Percentiles rank a stretch among this genome's conserved stretches.
These are phyloP conservation scores for Comarum palustre DNA, from an alignment of 306 rosid genomes.

Conservation along the genomic window DNA sequence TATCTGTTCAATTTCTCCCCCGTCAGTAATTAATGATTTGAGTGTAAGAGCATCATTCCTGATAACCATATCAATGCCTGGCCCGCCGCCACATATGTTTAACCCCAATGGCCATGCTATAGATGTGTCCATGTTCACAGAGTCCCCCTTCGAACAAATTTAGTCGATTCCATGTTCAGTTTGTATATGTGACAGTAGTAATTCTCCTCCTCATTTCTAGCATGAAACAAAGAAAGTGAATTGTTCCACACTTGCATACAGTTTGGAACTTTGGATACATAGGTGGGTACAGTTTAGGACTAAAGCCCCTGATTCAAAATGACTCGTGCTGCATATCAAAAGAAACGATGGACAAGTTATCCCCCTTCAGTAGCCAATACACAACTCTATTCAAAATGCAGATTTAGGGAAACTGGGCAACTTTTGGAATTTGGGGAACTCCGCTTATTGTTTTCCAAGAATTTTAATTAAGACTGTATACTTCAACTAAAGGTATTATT, in stretches of 20 bases:
- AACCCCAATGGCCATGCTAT: neutral
- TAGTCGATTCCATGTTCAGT: neutral
- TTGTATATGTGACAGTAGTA: neutral
- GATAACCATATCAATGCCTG: neutral
- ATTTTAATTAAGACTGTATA: neutral
- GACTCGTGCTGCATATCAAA: neutral
- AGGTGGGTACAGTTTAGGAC: neutral
- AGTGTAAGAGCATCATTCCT: neutral
- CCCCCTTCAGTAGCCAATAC: neutral
- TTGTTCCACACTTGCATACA: conserved; percentile 1
- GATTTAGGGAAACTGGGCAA: neutral
- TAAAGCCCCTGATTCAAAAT: neutral
- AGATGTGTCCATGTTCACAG: neutral
- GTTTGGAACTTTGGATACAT: neutral
- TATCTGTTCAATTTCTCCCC: neutral
- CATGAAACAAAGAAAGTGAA: neutral
- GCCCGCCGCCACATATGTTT: neutral
- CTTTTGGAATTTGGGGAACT: neutral
- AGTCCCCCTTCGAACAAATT: neutral
- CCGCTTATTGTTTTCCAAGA: neutral
- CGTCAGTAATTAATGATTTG: neutral
- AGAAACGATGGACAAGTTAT: neutral
- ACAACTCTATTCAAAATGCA: conserved; percentile 4
- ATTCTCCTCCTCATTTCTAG: neutral
- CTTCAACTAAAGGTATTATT: neutral